Percentiles rank a stretch among this genome's conserved stretches.
Evolutionary conservation across 1,139 yeast species (phyloP).

Genomic region (Debaryomyces singareniensis): DNA sequence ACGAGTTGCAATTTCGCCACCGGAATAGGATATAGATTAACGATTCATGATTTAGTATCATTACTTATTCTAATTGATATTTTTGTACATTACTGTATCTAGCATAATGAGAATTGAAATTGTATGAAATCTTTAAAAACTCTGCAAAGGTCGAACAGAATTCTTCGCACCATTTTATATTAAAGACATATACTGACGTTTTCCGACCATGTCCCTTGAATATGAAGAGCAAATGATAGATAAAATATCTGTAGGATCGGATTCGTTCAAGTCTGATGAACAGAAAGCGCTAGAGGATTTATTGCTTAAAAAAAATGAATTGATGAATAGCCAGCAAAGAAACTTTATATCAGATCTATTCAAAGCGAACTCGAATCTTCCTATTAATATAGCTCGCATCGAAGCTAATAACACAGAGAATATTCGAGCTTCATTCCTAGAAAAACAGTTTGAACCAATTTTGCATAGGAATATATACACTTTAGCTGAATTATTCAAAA

Average conservation of each 20-base stretch:
- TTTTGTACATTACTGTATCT: too few species aligned
- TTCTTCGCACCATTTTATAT: not conserved
- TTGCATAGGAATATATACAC: slow-evolving; percentile 27
- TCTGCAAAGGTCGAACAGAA: too few species aligned
- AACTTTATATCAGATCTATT: slow-evolving; percentile 37
- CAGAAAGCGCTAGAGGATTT: slow-evolving; percentile 28
- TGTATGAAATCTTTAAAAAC: too few species aligned
- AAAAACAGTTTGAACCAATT: slow-evolving; percentile 50
- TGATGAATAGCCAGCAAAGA: slow-evolving; percentile 34
- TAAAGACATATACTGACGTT: too few species aligned
- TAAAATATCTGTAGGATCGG: slow-evolving; percentile 12
- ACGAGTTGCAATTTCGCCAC: slow-evolving; percentile 35
- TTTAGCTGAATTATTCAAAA: slow-evolving; percentile 27
- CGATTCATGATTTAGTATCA: too few species aligned
- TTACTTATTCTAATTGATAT: too few species aligned
- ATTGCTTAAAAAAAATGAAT: slow-evolving; percentile 23
- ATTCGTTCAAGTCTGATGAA: slow-evolving; percentile 11
- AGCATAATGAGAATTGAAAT: too few species aligned
- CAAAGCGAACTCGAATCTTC: slow-evolving; percentile 33
- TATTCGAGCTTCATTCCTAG: slow-evolving; percentile 47
- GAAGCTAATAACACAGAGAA: slow-evolving; percentile 50
- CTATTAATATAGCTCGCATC: slow-evolving; percentile 40
- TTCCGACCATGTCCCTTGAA: slow-evolving; percentile 18
- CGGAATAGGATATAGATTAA: too few species aligned
- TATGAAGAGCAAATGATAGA: slow-evolving; percentile 26